Base-by-base conservation (phyloP, 805 yeast genomes). In the Isabelozyma rhagii region DNA sequence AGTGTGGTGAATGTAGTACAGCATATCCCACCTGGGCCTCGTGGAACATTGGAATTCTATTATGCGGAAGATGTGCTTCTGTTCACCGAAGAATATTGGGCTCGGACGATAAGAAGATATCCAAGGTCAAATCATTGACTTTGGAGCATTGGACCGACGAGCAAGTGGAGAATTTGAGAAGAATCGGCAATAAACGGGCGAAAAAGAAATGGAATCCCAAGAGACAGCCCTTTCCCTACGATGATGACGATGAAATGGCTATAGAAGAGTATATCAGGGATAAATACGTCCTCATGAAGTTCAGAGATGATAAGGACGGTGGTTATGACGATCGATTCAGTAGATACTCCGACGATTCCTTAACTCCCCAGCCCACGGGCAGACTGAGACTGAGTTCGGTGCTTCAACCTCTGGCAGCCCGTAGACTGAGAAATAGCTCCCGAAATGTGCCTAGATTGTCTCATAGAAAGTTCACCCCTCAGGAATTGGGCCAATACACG, bases 51-150 rank as follows among this genome's bases (percentile, higher is more conserved):
- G 96, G 96, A 27, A 69, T 88, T 4, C 83, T 89, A 51, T 71
- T 89, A 14, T 89, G 96, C 71, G 94, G 94, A 13, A 72, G 94
- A 55, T 89, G 96, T 75, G 93, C 96, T 8, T 82, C 89, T 3
- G 76, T 84, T 34, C 96, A 89, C 66, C 74, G 89, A 52, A 79
- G 79, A 49, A 71, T 88, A 41, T 61, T 74, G 18, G 70, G 69
- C 0, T 57, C 74, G 1, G 82, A 82, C 40, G 59, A 57, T 28
- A 56, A 55, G 15, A n/a, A 13, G 10, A 66, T 84, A 10, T 84
- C 92, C 5, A 68, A 73, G 46, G 89, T 88, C 7, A 87, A 87
- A 59, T 85, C 92, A 0, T 69, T 89, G 47, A 82, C 91, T 5
- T 72, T 86, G 62, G 96, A 89, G 56, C 67, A 72, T 3, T 89